Base-by-base conservation (phyloP, 371 early-diverging fungal species). In the Mortierella sp. region DNA sequence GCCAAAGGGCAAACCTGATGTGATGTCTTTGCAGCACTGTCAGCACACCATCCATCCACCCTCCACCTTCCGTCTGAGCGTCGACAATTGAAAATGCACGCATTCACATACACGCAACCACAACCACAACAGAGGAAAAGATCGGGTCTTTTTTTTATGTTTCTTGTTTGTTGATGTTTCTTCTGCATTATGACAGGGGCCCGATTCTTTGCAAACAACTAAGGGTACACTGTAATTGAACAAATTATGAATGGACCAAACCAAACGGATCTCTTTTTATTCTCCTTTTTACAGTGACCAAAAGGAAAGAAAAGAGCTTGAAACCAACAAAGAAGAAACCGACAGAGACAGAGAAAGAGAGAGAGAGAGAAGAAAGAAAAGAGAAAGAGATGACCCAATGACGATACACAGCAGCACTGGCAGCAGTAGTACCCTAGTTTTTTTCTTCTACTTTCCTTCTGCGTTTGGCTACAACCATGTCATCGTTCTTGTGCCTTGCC, bases 371-470 rank as follows among this genome's bases (percentile, higher is more conserved):
- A 11, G 21, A 4, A 24, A 63, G 5, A 5, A 38, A 5, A 38
- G 42, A 38, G 42, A 38, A 13, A 26, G 28, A 63, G 34, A 21
- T 63, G 19, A 16, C 34, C 26, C 42, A 68, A 68, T 68, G 68
- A 68, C 68, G 68, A 38, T 38, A 68, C 44, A 68, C 68, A 68
- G 38, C 68, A 68, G 68, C 65, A 19, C 14, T 21, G 21, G 47
- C 50, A 50, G 50, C 50, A 50, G 50, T 48, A 48, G 38, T 42
- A 68, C 68, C 68, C 68, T 68, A 42, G 68, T 68, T 68, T 65
- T 42, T 68, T 24, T 16, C 10, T 10, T 38, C 10, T 38, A 3
- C 42, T 5, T 38, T 38, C 42, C 42, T 38, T 38, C 42, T 38
- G 42, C 42, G 42, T 38, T n/a, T 55, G 21, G 55, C 19, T n/a